phyloP scores from a whole-genome alignment of 805 yeast species.

The Jamesozyma lodderae region DNA sequence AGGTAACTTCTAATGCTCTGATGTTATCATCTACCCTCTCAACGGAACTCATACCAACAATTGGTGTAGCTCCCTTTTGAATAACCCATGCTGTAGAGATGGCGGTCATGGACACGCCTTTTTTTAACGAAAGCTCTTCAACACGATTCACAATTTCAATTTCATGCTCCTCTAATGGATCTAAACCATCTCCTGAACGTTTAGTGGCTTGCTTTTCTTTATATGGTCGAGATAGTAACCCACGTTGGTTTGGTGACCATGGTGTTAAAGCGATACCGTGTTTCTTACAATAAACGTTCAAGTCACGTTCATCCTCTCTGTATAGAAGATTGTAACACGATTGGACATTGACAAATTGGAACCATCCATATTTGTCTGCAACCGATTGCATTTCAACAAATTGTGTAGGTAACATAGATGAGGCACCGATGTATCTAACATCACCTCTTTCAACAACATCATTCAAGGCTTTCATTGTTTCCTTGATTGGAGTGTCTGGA shows the following conservation, averaged over 20 bases:
- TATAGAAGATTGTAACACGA: slow-evolving; percentile 46
- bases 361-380: slow-evolving; percentile 35
- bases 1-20: slow-evolving; percentile 33
- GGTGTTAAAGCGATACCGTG: slow-evolving; percentile 52
- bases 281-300: slow-evolving; percentile 44
- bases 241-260: slow-evolving; percentile 53
- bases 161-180: no score
- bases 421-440: slow-evolving; percentile 50
- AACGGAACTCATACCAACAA: slow-evolving; percentile 42
- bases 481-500: slow-evolving; percentile 36
- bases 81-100: slow-evolving; percentile 47
- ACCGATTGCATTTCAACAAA: slow-evolving; percentile 43
- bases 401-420: slow-evolving; percentile 45
- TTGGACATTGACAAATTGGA: slow-evolving; percentile 47
- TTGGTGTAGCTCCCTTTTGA: slow-evolving; percentile 43
- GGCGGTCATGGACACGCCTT: slow-evolving; percentile 42
- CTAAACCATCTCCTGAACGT: slow-evolving; percentile 9
- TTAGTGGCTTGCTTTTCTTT: slow-evolving; percentile 3
- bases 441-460: slow-evolving; percentile 42
- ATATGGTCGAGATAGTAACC: slow-evolving; percentile 43
- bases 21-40: slow-evolving; percentile 46
- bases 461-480: slow-evolving; percentile 44
- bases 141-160: slow-evolving; percentile 39
- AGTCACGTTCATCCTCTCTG: slow-evolving; percentile 60
- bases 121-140: slow-evolving; percentile 44